Percentiles rank a stretch among this genome's conserved stretches.
Conservation (phyloP, 805 yeast species). For the Hanseniaspora lindneri region DNA sequence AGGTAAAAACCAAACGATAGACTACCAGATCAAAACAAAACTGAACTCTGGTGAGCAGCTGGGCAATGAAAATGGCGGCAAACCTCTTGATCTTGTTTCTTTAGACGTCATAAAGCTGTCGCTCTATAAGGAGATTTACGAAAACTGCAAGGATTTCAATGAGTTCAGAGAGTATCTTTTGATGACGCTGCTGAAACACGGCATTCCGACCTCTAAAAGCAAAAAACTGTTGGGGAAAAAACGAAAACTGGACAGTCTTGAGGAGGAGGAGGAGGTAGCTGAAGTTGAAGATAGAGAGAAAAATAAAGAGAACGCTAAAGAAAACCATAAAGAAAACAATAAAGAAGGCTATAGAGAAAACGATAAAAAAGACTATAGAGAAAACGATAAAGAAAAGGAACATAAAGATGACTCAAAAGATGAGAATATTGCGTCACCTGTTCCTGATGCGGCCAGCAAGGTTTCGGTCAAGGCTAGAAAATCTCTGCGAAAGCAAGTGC, state of each 20-base stretch:
- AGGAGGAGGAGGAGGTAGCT: neutral
- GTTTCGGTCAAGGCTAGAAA: too few species aligned
- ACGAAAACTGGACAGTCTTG: neutral
- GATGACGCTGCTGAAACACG: constrained; percentile 4
- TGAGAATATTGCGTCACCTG: too few species aligned
- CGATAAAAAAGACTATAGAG: too few species aligned
- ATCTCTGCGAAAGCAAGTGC: too few species aligned
- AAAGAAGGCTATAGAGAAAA: too few species aligned
- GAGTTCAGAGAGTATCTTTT: constrained; percentile 7
- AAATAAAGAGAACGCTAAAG: neutral
- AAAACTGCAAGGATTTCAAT: constrained; percentile 12
- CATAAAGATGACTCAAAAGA: too few species aligned
- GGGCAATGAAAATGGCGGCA: neutral
- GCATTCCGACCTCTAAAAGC: constrained; percentile 2
- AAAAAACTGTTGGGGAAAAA: neutral
- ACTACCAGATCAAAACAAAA: neutral
- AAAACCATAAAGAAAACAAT: too few species aligned
- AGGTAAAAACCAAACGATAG: neutral
- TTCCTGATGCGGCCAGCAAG: too few species aligned
- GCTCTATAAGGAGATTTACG: constrained; percentile 12
- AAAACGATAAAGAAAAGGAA: too few species aligned
- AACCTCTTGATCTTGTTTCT: neutral
- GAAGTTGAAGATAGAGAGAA: neutral
- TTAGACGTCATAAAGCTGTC: constrained; percentile 3
- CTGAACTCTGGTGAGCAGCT: neutral